These are phyloP conservation scores for Carex myosuroides DNA, from an alignment of 176 grass and related monocot genomes.

Conservation along the genomic window DNA sequence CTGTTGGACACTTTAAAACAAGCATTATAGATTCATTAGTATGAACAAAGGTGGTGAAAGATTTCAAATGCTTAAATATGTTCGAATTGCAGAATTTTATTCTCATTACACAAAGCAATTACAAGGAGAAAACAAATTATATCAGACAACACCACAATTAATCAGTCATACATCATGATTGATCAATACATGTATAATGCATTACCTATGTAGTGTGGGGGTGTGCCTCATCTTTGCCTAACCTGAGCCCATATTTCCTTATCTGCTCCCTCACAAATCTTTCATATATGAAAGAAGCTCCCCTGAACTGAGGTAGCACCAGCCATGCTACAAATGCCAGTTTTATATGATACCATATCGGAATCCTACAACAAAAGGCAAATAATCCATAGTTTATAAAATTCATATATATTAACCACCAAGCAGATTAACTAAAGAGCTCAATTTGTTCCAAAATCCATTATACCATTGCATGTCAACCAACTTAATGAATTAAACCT, in stretches of 20 bases:
- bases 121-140: neutral
- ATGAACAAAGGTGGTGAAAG: neutral
- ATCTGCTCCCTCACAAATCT: slow-evolving; percentile 60
- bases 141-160: neutral
- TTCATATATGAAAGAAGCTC: slow-evolving; percentile 66
- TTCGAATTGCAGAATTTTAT: neutral
- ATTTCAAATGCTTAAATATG: neutral
- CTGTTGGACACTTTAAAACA: neutral
- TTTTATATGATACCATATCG: slow-evolving; percentile 57
- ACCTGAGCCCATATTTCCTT: slow-evolving; percentile 33
- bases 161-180: neutral
- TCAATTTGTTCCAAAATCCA: neutral
- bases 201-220: slow-evolving; percentile 6
- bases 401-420: neutral
- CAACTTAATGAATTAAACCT: no score
- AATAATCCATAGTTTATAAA: neutral
- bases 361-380: slow-evolving; percentile 35
- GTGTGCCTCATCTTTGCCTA: slow-evolving; percentile 16
- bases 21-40: neutral
- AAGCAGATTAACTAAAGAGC: neutral
- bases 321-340: slow-evolving; percentile 59
- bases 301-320: slow-evolving; percentile 75
- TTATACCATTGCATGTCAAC: neutral
- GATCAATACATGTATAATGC: neutral
- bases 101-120: neutral